These are phyloP conservation scores for Zasmidium cellare DNA, from an alignment of 2,329 filamentous ascomycete genomes.

Conservation along the genomic window DNA sequence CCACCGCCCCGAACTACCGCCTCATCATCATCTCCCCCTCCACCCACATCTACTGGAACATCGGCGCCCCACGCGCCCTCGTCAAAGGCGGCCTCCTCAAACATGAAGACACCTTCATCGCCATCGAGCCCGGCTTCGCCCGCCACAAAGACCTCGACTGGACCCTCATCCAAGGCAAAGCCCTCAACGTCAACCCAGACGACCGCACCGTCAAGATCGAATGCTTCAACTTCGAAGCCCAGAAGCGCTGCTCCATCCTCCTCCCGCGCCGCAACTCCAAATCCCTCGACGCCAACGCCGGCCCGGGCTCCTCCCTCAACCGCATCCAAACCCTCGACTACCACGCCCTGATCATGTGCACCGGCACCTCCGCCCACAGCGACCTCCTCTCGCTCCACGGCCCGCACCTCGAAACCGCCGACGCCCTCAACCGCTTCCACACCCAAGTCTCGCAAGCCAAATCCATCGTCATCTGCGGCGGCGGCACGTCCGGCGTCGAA, in stretches of 20 bases:
- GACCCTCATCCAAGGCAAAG: constrained; percentile 38
- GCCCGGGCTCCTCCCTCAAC: not conserved
- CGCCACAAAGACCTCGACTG: constrained; percentile 33
- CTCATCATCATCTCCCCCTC: constrained; percentile 38
- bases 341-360: constrained; percentile 40
- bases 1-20: constrained; percentile 30
- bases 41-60: constrained; percentile 41
- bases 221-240: constrained; percentile 20
- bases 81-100: constrained; percentile 37
- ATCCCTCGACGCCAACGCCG: constrained; percentile 5
- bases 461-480: constrained; percentile 39
- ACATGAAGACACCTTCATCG: constrained; percentile 37
- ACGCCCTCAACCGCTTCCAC: constrained; percentile 34
- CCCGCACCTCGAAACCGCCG: constrained; percentile 35
- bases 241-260: constrained; percentile 17
- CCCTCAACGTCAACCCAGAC: constrained; percentile 29
- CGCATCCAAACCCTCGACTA: constrained; percentile 30
- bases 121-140: constrained; percentile 36
- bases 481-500: constrained; percentile 39
- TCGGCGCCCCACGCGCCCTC: constrained; percentile 38
- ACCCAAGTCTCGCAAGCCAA: constrained; percentile 29
- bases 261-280: constrained; percentile 5
- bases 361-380: constrained; percentile 37
- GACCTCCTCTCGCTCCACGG: constrained; percentile 38
- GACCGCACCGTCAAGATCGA: constrained; percentile 30